phyloP scores from a whole-genome alignment of 1,139 yeast species.

The Sugiyamaella paludigena region DNA sequence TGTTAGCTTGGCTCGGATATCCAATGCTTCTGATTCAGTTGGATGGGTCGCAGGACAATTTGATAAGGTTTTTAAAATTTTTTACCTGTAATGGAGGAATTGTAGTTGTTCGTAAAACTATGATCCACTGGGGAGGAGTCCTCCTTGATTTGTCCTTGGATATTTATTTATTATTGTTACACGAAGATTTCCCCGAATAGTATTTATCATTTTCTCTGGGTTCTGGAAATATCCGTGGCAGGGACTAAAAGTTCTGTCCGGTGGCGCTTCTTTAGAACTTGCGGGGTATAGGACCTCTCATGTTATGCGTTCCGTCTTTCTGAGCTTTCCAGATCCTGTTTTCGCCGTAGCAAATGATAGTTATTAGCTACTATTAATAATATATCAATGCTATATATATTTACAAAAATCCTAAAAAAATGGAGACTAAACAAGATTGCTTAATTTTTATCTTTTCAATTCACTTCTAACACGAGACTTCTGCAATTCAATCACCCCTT shows the following conservation, averaged over 20 bases:
- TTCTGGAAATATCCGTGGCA: no score
- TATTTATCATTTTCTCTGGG: neutral
- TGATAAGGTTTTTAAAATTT: constrained; percentile 16
- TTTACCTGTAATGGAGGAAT: constrained; percentile 1
- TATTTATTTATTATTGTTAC: neutral
- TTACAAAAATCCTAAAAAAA: neutral
- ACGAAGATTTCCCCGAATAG: no score
- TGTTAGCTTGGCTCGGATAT: constrained; percentile 20
- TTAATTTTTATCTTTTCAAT: neutral
- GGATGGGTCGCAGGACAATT: constrained; percentile 29
- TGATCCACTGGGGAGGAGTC: no score
- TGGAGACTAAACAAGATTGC: no score
- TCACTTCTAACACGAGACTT: constrained; percentile 32
- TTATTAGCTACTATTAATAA: neutral
- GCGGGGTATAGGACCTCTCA: no score
- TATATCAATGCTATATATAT: neutral
- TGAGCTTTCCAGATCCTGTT: neutral
- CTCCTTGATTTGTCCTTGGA: no score
- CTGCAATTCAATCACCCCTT: constrained; percentile 78
- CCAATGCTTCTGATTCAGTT: constrained; percentile 20
- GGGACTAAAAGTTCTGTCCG: no score
- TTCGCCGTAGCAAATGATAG: no score
- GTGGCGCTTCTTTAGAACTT: no score
- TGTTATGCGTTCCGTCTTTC: no score
- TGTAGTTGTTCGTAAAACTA: neutral